Conservation (phyloP, 2,329 filamentous ascomycete genomes). For the Aspergillus arachidicola region DNA sequence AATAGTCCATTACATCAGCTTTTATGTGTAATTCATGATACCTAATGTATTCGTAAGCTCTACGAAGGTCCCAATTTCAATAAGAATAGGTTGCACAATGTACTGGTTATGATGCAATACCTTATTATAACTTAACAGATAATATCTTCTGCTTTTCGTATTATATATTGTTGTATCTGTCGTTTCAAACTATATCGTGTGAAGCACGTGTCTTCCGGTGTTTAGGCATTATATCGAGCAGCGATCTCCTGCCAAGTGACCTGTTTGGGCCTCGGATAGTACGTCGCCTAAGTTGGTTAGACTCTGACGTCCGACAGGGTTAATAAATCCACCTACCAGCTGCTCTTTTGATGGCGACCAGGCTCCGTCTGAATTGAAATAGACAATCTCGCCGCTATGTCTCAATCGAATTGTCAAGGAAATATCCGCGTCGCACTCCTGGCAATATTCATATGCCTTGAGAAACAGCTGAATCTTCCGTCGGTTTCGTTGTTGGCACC, state of each 20-base stretch:
- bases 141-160: too few species aligned
- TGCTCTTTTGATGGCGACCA: background rate
- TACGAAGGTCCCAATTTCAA: too few species aligned
- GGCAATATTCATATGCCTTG: conserved; percentile 2
- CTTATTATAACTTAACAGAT: too few species aligned
- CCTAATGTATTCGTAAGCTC: too few species aligned
- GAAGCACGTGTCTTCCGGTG: too few species aligned
- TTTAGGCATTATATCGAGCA: background rate
- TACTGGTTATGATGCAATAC: too few species aligned
- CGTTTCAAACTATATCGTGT: too few species aligned
- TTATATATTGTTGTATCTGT: too few species aligned
- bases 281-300: background rate
- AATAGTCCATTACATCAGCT: too few species aligned
- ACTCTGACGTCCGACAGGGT: background rate
- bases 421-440: background rate
- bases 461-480: background rate
- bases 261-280: background rate
- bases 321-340: background rate
- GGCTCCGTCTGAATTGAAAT: background rate
- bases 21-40: too few species aligned
- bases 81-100: too few species aligned
- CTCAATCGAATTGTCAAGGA: background rate
- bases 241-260: background rate
- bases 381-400: background rate
- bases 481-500: too few species aligned